Conservation (phyloP, 169 alveolate species). For the Nephromyces sp. region DNA sequence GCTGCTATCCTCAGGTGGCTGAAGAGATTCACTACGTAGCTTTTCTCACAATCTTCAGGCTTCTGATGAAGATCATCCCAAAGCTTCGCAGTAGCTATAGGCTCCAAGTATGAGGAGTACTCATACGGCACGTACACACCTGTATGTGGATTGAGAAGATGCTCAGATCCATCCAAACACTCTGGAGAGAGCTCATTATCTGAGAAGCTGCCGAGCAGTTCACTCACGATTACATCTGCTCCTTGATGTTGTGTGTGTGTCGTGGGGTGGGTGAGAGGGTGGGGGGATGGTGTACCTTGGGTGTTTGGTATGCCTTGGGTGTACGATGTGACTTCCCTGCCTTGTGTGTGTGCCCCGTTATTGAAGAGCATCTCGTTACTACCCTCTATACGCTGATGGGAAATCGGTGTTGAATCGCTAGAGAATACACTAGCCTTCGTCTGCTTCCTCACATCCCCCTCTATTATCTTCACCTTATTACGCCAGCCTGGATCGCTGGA, state of each 20-base stretch:
- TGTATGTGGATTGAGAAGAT: slow-evolving; percentile 23
- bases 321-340: too few relatives aligned
- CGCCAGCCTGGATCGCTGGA: slow-evolving; percentile 14
- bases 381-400: not conserved
- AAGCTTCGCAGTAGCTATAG: slow-evolving; percentile 46
- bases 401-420: not conserved
- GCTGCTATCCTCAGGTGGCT: not conserved
- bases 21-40: slow-evolving; percentile 2
- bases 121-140: slow-evolving; percentile 56
- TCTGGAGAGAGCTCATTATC: slow-evolving; percentile 75
- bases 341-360: too few relatives aligned
- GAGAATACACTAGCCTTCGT: not conserved
- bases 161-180: slow-evolving; percentile 58
- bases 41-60: slow-evolving; percentile 2
- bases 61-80: slow-evolving; percentile 30
- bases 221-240: slow-evolving; percentile 67
- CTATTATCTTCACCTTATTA: slow-evolving; percentile 38
- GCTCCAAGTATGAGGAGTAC: slow-evolving; percentile 52
- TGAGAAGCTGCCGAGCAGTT: slow-evolving; percentile 67
- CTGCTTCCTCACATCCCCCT: slow-evolving; percentile 47
- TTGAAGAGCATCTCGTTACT: not conserved
- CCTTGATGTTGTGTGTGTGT: not conserved
- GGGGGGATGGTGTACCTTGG: too few relatives aligned
- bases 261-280: too few relatives aligned
- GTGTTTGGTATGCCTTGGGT: too few relatives aligned